phyloP scores from a whole-genome alignment of 176 grass and related monocot genomes.

The Dactylis glomerata region DNA sequence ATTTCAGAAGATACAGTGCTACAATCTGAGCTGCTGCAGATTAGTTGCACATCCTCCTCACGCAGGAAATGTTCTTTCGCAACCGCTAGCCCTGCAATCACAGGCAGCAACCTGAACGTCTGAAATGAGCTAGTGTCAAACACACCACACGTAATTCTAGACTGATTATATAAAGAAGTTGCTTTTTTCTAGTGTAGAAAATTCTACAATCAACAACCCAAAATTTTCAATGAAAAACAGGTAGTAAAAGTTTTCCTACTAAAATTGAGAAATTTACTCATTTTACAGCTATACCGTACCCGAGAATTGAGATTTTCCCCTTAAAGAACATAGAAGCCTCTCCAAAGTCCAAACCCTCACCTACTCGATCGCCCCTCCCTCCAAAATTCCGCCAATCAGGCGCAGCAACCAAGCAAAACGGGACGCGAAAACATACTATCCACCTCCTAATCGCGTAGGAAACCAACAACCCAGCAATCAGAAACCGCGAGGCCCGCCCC shows the following conservation, averaged over 20 bases:
- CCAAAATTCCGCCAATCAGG: constrained; percentile 3
- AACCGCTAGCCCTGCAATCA: constrained; percentile 16
- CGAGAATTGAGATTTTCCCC: background rate
- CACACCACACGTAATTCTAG: background rate
- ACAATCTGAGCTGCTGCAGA: constrained; percentile 11
- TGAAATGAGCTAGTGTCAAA: background rate
- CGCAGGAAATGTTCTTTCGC: constrained; percentile 4
- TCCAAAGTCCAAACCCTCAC: constrained; percentile 5
- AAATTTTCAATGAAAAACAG: background rate
- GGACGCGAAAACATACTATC: no score
- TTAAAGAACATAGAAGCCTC: background rate
- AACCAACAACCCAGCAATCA: background rate
- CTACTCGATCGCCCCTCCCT: background rate
- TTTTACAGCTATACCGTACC: background rate
- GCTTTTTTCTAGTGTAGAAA: background rate
- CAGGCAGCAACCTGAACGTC: constrained; percentile 1
- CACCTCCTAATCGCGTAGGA: background rate
- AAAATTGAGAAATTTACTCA: constrained; percentile 1
- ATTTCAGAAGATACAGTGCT: constrained; percentile 28
- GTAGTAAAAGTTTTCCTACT: background rate
- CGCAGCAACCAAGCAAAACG: background rate
- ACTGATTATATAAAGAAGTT: background rate
- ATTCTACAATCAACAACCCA: background rate
- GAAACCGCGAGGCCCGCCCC: background rate
- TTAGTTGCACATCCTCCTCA: constrained; percentile 30